Evolutionary conservation across 1,284 basidiomycete genomes (phyloP).

Genomic region (Cystobasidium slooffiae): DNA sequence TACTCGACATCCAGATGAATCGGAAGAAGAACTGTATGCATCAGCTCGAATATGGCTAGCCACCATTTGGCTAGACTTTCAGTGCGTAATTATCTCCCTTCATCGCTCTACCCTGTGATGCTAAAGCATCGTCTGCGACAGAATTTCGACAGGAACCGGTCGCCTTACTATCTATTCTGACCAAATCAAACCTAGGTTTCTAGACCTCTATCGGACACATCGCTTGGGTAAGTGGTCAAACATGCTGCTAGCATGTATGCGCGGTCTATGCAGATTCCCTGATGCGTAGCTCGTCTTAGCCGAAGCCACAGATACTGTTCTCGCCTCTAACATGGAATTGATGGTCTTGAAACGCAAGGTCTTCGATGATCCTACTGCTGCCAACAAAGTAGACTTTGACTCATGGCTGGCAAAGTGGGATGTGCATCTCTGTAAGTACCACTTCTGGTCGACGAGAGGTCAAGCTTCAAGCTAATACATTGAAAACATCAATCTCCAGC

Average conservation of each 20-base stretch:
- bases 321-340: slow-evolving; percentile 8
- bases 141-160: slow-evolving; percentile 6
- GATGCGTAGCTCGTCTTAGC: background rate
- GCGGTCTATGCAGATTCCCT: background rate
- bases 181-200: slow-evolving; percentile 14
- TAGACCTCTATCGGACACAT: slow-evolving; percentile 2
- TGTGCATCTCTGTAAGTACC: background rate
- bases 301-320: background rate
- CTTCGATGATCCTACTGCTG: background rate
- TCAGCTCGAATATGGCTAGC: slow-evolving; percentile 12
- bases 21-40: slow-evolving; percentile 3
- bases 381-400: background rate
- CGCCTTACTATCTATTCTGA: slow-evolving; percentile 3
- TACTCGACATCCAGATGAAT: slow-evolving; percentile 6
- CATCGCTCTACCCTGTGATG: background rate
- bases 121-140: background rate
- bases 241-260: background rate
- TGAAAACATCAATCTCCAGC: background rate
- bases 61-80: slow-evolving; percentile 1
- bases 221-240: background rate
- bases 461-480: background rate
- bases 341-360: slow-evolving; percentile 5
- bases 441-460: background rate
- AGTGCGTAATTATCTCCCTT: background rate
- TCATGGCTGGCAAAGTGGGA: slow-evolving; percentile 2